phyloP scores from a whole-genome alignment of 306 rosid species.

The Styphnolobium japonicum region DNA sequence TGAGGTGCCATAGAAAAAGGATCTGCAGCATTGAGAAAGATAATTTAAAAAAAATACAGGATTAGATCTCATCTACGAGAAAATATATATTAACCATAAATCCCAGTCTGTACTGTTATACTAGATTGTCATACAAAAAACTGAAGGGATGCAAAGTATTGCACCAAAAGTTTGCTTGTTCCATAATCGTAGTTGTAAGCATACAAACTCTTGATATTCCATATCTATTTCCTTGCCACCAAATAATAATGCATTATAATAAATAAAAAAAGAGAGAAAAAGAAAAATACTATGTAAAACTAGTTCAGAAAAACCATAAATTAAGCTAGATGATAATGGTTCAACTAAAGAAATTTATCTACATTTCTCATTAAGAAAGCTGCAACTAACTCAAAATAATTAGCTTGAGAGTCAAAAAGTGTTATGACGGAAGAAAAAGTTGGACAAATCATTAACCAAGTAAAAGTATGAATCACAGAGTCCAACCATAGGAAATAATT shows the following conservation, averaged over 20 bases:
- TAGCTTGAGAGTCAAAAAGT: background rate
- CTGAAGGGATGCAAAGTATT: background rate
- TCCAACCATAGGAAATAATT: background rate
- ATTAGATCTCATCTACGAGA: background rate
- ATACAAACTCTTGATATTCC: background rate
- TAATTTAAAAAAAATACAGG: background rate
- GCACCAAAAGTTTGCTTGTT: background rate
- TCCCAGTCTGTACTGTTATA: background rate
- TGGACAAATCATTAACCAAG: background rate
- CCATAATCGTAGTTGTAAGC: background rate
- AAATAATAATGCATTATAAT: background rate
- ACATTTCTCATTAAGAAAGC: background rate
- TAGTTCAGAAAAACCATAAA: background rate
- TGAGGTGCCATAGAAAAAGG: slow-evolving; percentile 94
- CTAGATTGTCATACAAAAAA: background rate
- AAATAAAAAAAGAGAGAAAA: too few relatives aligned
- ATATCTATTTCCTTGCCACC: background rate
- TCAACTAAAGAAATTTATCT: slow-evolving; percentile 8
- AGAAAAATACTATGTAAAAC: background rate
- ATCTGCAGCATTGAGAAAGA: slow-evolving; percentile 51
- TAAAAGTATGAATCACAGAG: background rate
- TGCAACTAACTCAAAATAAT: background rate
- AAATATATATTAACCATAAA: background rate
- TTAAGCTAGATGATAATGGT: background rate
- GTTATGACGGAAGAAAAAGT: background rate